These are phyloP conservation scores for Chara braunii DNA, from an alignment of 139 green algal genomes.

Conservation along the genomic window DNA sequence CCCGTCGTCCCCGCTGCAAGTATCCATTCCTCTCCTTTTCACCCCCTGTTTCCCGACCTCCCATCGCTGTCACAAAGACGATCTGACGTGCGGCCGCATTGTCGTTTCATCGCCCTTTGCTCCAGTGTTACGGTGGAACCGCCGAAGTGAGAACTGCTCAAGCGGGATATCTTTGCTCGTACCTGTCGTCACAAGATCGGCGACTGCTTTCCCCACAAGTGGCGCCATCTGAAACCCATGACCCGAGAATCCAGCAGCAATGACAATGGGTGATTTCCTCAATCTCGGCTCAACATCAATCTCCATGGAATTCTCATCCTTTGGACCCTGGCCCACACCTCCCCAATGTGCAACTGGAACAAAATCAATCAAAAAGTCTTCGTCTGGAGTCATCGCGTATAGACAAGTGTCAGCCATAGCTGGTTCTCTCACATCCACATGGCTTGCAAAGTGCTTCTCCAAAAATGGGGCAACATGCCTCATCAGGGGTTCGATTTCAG, in stretches of 20 bases:
- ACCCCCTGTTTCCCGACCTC: no score
- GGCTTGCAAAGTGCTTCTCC: neutral
- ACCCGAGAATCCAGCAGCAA: conserved; percentile 32
- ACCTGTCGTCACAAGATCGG: conserved; percentile 17
- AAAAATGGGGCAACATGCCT: conserved; percentile 9
- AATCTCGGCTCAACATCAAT: neutral
- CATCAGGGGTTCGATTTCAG: neutral
- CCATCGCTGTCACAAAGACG: neutral
- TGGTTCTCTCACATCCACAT: conserved; percentile 6
- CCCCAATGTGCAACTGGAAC: neutral
- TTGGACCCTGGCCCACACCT: neutral
- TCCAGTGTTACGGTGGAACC: conserved; percentile 1
- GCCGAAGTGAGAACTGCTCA: conserved; percentile 3
- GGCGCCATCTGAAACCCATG: conserved; percentile 37
- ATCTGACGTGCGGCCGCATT: conserved; percentile 13
- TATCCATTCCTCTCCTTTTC: no score
- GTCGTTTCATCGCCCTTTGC: conserved; percentile 16
- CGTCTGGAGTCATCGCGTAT: conserved; percentile 39
- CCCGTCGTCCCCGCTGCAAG: no score
- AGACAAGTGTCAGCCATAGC: conserved; percentile 26
- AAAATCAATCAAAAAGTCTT: conserved; percentile 36
- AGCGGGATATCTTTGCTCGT: conserved; percentile 6
- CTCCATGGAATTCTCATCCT: neutral
- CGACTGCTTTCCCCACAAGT: conserved; percentile 23
- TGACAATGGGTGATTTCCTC: conserved; percentile 16